Percentiles rank a stretch among this genome's conserved stretches.
Evolutionary conservation across 2,329 filamentous ascomycete species (phyloP).

Genomic region (Diplodia intermedia): DNA sequence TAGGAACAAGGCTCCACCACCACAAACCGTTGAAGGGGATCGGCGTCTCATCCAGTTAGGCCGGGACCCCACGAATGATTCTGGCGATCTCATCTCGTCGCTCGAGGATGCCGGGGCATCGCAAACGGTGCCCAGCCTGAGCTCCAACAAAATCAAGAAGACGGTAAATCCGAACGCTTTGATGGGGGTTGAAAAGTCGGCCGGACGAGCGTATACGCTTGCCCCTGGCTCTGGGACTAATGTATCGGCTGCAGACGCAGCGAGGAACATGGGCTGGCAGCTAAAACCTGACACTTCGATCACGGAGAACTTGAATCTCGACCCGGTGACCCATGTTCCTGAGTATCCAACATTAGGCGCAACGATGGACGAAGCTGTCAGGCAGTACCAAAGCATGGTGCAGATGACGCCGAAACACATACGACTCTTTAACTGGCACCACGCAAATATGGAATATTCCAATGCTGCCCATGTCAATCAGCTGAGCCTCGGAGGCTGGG

Average conservation of each 20-base stretch:
- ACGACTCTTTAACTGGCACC: slow-evolving; percentile 94
- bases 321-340: slow-evolving; percentile 66
- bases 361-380: slow-evolving; percentile 90
- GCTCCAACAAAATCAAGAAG: slow-evolving; percentile 40
- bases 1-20: slow-evolving; percentile 76
- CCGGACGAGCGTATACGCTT: slow-evolving; percentile 71
- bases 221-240: slow-evolving; percentile 73
- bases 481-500: slow-evolving; percentile 89
- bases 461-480: slow-evolving; percentile 89
- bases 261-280: slow-evolving; percentile 81
- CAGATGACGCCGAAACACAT: slow-evolving; percentile 86
- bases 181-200: slow-evolving; percentile 64
- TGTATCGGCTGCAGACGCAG: slow-evolving; percentile 77
- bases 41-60: slow-evolving; percentile 81
- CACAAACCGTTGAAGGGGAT: slow-evolving; percentile 80
- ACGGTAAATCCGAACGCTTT: slow-evolving; percentile 48
- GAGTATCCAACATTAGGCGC: slow-evolving; percentile 78
- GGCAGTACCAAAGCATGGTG: slow-evolving; percentile 83
- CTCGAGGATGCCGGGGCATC: slow-evolving; percentile 71
- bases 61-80: slow-evolving; percentile 68
- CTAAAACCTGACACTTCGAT: slow-evolving; percentile 67
- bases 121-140: slow-evolving; percentile 50
- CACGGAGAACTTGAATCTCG: slow-evolving; percentile 74
- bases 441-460: slow-evolving; percentile 97
- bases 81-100: slow-evolving; percentile 72